Evolutionary conservation across 2,329 filamentous ascomycete species (phyloP), one percentile per base, ranked within the genome.

Genomic region (Bipolaris victoriae): DNA sequence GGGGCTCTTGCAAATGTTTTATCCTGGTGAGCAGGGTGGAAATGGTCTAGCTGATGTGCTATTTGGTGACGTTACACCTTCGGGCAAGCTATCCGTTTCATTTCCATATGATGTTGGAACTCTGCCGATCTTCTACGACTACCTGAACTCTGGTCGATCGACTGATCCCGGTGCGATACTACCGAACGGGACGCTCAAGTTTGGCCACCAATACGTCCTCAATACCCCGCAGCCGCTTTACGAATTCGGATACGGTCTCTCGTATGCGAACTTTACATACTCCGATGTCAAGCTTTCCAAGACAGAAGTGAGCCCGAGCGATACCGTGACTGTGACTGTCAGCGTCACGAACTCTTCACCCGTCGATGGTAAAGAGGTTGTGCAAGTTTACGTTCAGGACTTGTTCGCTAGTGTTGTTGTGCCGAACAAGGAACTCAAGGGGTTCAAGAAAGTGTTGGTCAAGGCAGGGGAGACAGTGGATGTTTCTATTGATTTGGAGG

Each of bases 1-100:
- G 0, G 88, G 87, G 0, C 81, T 92, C 0, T 78, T 91, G 0
- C 89, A 91, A 69, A 88, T 91, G 73, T 91, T 91, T 76, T 92
- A 91, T 66, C 87, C 88, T 6, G 88, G 86, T 0, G 88, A 90
- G 66, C 80, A 90, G 76, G 88, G 87, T 22, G 88, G 88, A 0
- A 78, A 86, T 57, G 88, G 87, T 1, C 80, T 90, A 1, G 88
- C 88, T 0, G 86, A 89, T 60, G 79, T 90, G 29, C 79, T 90
- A 1, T 77, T 68, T 46, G 88, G 88, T 24, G 79, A 85, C 52
- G 82, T 84, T 50, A 89, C 88, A 72, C 88, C 88, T 0, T 87
- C 84, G 1, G 88, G 88, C 37, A 88, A 85, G 70, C 81, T 90
- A 11, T 82, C 84, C 1, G 87, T 91, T 33, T 86, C 84, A 10